phyloP scores from a whole-genome alignment of 2,329 filamentous ascomycete genomes.

The Rhynchosporium graminicola region DNA sequence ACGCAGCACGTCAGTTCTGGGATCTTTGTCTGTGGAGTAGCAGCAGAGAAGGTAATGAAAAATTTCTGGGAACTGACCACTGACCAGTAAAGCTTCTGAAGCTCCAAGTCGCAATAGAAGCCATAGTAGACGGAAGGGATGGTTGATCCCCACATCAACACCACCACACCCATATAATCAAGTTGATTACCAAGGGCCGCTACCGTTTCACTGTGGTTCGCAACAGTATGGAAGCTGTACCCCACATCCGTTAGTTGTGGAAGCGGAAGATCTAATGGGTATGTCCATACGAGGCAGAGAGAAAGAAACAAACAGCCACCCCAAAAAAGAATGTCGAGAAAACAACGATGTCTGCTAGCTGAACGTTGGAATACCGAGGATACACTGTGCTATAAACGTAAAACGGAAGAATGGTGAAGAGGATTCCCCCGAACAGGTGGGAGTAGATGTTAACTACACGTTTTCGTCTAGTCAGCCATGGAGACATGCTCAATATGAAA shows the following conservation, averaged over 20 bases:
- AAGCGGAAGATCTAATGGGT: too few species aligned
- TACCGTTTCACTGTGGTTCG: constrained; percentile 43
- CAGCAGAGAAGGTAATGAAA: too few species aligned
- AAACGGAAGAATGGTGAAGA: background rate
- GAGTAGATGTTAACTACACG: constrained; percentile 10
- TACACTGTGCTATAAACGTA: background rate
- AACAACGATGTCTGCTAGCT: constrained; percentile 43
- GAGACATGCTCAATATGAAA: background rate
- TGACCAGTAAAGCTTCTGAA: constrained; percentile 42
- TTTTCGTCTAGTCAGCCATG: background rate
- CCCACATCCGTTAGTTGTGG: background rate
- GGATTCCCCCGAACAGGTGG: background rate
- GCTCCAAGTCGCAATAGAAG: constrained; percentile 45
- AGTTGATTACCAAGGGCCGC: constrained; percentile 43
- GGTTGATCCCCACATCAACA: constrained; percentile 45
- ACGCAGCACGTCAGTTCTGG: background rate
- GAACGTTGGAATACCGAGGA: constrained; percentile 27
- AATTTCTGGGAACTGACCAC: too few species aligned
- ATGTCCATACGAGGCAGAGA: constrained; percentile 42
- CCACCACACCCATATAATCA: constrained; percentile 45
- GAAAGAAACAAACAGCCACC: constrained; percentile 43
- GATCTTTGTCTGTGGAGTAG: background rate
- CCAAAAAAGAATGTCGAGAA: constrained; percentile 46
- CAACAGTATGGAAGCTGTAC: constrained; percentile 41
- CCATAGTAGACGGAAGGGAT: constrained; percentile 45